Base-by-base conservation (phyloP, 805 yeast genomes). In the Candida qinlingensis region DNA sequence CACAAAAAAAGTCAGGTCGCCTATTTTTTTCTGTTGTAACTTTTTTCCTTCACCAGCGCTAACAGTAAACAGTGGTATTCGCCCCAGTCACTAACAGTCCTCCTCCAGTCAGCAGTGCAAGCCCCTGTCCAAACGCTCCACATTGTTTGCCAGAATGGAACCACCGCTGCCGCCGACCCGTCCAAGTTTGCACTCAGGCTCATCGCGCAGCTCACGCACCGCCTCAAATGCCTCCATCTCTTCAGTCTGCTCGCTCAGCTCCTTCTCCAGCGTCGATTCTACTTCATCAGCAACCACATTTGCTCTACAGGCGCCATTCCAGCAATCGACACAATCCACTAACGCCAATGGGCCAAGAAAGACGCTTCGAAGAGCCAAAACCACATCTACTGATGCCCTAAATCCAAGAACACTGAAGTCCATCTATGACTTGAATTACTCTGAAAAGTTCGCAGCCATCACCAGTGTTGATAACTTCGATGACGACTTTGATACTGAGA, bases 201-300 rank as follows among this genome's bases (percentile, higher is more conserved):
- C 54, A 13, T 35, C 44, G 19, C 45, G 47, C 40, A 49, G 36
- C 42, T 50, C 56, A 3, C 51, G 61, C 25, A 52, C 64, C 4
- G 52, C 59, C 1, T 59, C 64, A 3, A 54, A 47, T 26, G 49
- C 59, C 8, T 58, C 62, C 7, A 56, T 55, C 19, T 52, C 61
- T 5, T 56, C 62, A 1, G 40, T 53, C 7, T 51, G 52, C 9
- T 60, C 65, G 9, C 28, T 52, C 30, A 53, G 58, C 28, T 60
- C 65, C 4, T 31, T 56, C 37, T 59, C 64, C 10, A 54, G 61
- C 31, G 42, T 47, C 4, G 62, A 55, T 5, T 53, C 58, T 7
- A 29, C 45, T 6, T 19, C 49, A n/a, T 31, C 54, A 19, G 38
- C 40, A 6, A 34, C 10, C 7, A n/a, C 29, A 6, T n/a, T 12